phyloP scores from a whole-genome alignment of 2,329 filamentous ascomycete genomes.

The Pestalotiopsis sp. region DNA sequence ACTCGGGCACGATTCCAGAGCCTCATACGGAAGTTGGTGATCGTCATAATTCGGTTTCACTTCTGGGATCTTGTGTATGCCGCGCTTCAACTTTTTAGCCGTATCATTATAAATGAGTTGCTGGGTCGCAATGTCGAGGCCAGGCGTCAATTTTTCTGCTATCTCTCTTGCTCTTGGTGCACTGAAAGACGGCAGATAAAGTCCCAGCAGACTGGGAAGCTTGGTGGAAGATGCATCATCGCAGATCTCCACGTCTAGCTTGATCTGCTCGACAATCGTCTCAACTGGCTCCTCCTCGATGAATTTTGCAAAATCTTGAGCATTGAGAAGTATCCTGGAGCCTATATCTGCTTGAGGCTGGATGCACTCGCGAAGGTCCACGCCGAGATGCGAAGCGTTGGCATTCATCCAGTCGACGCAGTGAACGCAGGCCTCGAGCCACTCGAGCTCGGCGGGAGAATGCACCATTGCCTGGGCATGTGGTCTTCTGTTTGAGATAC shows the following conservation, averaged over 20 bases:
- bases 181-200: background rate
- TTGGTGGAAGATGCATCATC: background rate
- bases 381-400: background rate
- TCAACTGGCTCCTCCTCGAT: background rate
- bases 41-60: background rate
- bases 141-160: background rate
- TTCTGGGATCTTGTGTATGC: background rate
- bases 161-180: background rate
- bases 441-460: slow-evolving; percentile 1
- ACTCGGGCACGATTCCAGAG: background rate
- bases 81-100: background rate
- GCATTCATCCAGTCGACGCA: slow-evolving; percentile 8
- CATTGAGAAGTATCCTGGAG: background rate
- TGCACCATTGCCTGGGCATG: background rate
- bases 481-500: background rate
- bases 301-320: background rate
- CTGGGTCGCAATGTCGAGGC: background rate
- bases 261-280: background rate
- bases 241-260: background rate
- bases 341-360: background rate
- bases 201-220: background rate
- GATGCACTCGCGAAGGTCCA: background rate
- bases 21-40: background rate
- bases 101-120: background rate
- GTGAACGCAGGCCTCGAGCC: slow-evolving; percentile 2